Conservation (phyloP, 2,329 filamentous ascomycete species). For the Amphichorda felina region DNA sequence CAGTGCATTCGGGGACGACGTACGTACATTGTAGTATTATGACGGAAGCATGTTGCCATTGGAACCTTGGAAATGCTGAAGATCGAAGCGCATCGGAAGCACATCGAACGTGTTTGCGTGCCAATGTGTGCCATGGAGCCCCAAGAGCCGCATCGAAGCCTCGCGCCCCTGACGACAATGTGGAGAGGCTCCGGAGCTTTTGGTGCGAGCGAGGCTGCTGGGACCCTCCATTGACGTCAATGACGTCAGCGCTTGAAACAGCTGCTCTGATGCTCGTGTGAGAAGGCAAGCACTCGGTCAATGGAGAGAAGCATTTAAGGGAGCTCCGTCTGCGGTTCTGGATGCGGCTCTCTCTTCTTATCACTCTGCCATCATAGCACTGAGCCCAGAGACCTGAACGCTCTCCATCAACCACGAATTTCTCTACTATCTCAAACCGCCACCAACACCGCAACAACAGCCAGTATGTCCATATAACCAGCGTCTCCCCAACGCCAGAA, state of each 20-base stretch:
- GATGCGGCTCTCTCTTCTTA: not conserved
- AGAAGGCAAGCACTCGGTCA: not conserved
- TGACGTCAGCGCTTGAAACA: constrained; percentile 5
- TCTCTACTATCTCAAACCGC: too few species aligned
- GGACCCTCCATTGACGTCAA: constrained; percentile 7
- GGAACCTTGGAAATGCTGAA: too few species aligned
- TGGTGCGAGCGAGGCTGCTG: constrained; percentile 1
- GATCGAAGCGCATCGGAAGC: not conserved
- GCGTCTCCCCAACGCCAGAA: not conserved
- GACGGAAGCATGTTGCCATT: not conserved
- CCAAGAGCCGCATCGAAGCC: too few species aligned
- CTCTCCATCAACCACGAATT: too few species aligned
- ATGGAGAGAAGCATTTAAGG: not conserved
- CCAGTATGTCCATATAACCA: not conserved
- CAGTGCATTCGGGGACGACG: too few species aligned
- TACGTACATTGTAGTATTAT: too few species aligned
- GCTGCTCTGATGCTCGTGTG: not conserved
- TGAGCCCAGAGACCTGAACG: too few species aligned
- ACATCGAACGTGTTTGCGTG: too few species aligned
- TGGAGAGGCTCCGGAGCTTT: constrained; percentile 5
- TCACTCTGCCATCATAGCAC: too few species aligned
- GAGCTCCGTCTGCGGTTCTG: not conserved
- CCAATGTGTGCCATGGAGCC: too few species aligned
- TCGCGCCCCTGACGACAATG: constrained; percentile 1
- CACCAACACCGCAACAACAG: not conserved